Evolutionary conservation across 805 yeast genomes (phyloP), one percentile per base, ranked within the genome.

Genomic region (Candida maesae): DNA sequence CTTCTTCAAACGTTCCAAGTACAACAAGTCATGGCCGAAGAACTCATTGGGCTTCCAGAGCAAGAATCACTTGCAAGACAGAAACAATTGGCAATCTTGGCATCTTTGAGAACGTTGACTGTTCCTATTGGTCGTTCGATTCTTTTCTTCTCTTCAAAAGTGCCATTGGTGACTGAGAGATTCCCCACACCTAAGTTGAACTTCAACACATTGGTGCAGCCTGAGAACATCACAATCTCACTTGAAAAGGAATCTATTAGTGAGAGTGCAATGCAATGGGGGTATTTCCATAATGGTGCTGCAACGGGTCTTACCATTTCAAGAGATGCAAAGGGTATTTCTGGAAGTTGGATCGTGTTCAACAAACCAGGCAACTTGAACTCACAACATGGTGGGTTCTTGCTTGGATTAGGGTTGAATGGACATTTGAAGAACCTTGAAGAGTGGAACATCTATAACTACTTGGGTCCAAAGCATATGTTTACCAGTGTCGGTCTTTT

Each of bases 381-480:
- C 50, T 75, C 95, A 0, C 90, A 86, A 46, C 96, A 90, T 66
- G 97, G 96, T 17, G 99, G 99, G 0, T 89, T 93, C 51, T 63
- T 93, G n/a, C 64, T 88, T 15, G 99, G 97, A 0, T 67, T 93
- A 19, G 99, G 99, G 0, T 65, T 93, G 23, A 87, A 87, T 62
- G 98, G 98, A 0, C 96, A 90, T 58, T 64, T 93, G 52, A 79
- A 75, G 42, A 71, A 73, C 31, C 64, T 93, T 19, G 98, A 91
- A 55, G 96, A 93, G 60, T 93, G 98, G 97, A 96, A 90, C 58
- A 84, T 91, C 23, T 93, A 88, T 60, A 90, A 91, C 56, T 89
- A 88, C 51, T 65, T 93, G 39, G 95, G 96, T 0, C 95, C 96
- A 1, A 90, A 93, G 50, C 88, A 86, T 53, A 76, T 83, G 4